A percentile compares a stretch with the other conserved stretches of the same genome.
Evolutionary conservation across 2,329 filamentous ascomycete genomes (phyloP).

Genomic region (Pseudogymnoascus sp.): DNA sequence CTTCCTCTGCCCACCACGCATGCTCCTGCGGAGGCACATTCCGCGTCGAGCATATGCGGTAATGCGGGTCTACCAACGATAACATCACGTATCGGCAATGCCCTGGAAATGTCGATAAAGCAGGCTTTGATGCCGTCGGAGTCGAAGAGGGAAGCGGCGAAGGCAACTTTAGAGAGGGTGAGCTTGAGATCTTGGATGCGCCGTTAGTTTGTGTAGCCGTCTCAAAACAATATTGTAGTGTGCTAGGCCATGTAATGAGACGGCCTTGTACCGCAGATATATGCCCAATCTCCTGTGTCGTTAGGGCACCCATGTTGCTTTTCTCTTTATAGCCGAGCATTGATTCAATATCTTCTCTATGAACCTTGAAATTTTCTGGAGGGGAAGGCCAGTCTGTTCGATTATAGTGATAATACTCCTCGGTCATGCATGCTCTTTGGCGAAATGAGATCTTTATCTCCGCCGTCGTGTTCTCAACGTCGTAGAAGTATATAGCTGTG

Average conservation of each 20-base stretch:
- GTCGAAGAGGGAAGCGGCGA: conserved; percentile 58
- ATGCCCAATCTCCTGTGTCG: conserved; percentile 32
- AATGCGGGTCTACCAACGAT: conserved; percentile 48
- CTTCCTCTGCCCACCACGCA: conserved; percentile 31
- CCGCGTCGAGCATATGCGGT: conserved; percentile 40
- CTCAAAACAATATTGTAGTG: conserved; percentile 40
- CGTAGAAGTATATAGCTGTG: conserved; percentile 41
- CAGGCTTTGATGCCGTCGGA: conserved; percentile 58
- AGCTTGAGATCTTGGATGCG: conserved; percentile 59
- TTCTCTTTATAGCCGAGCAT: neutral
- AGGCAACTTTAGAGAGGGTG: conserved; percentile 55
- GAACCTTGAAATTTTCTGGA: neutral
- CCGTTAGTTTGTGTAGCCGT: conserved; percentile 42
- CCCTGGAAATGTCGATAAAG: conserved; percentile 57
- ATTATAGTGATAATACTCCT: neutral
- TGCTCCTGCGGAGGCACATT: conserved; percentile 42
- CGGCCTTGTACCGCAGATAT: conserved; percentile 31
- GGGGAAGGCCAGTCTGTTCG: neutral
- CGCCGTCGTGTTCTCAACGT: conserved; percentile 38
- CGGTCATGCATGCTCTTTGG: neutral
- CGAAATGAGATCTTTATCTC: conserved; percentile 34
- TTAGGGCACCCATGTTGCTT: conserved; percentile 15
- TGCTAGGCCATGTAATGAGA: conserved; percentile 36
- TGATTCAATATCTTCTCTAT: neutral
- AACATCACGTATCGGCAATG: conserved; percentile 48